Evolutionary conservation across 345 rosid species (phyloP).

Genomic region (Salix viminalis): DNA sequence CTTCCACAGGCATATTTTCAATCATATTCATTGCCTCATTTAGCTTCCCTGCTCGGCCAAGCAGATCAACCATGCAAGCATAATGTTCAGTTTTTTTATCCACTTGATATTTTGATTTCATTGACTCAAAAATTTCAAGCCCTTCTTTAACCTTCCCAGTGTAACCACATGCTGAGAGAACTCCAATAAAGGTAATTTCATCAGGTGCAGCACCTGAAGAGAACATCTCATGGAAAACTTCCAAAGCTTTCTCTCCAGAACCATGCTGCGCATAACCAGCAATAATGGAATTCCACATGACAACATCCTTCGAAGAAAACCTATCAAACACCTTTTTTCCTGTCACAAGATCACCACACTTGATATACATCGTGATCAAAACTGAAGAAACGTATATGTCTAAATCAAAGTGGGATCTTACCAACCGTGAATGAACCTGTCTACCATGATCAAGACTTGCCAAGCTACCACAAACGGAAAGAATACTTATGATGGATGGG

Average conservation of each 20-base stretch:
- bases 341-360: constrained; percentile 66
- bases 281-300: constrained; percentile 82
- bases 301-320: constrained; percentile 54
- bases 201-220: constrained; percentile 50
- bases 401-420: constrained; percentile 53
- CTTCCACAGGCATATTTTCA: constrained; percentile 55
- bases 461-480: constrained; percentile 62
- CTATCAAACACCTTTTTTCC: constrained; percentile 60
- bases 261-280: constrained; percentile 78
- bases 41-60: constrained; percentile 66
- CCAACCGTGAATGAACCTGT: constrained; percentile 64
- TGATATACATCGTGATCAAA: constrained; percentile 74
- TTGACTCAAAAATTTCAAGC: constrained; percentile 51
- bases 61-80: constrained; percentile 82
- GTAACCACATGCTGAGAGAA: constrained; percentile 77
- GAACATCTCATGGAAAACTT: constrained; percentile 56
- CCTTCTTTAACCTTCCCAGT: constrained; percentile 69
- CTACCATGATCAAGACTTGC: constrained; percentile 69
- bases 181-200: constrained; percentile 68
- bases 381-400: constrained; percentile 75
- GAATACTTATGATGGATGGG: constrained; percentile 61
- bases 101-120: constrained; percentile 51
- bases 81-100: constrained; percentile 57
- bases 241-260: constrained; percentile 59
- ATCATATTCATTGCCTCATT: constrained; percentile 64